These are phyloP conservation scores for Allomyces macrogynus DNA, from an alignment of 192 early-diverging fungal genomes.

Conservation along the genomic window DNA sequence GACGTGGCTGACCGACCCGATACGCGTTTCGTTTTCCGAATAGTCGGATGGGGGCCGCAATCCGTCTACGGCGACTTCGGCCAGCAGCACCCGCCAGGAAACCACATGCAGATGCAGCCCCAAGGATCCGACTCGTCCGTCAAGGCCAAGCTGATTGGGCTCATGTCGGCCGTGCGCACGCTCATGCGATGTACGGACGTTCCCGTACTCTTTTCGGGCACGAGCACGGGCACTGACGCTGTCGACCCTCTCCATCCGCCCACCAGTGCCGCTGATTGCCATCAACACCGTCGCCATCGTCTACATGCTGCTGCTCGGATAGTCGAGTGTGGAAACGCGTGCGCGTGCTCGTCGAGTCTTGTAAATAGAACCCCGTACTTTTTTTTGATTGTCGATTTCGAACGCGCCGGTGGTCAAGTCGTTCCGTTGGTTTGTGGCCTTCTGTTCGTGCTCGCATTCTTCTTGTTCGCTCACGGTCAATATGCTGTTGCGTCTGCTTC, in stretches of 20 bases:
- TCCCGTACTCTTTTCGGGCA: background rate
- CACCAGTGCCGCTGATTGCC: slow-evolving; percentile 54
- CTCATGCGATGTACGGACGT: slow-evolving; percentile 53
- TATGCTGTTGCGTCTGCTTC: too few relatives aligned
- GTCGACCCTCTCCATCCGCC: background rate
- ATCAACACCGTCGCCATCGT: slow-evolving; percentile 62
- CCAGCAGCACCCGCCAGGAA: background rate
- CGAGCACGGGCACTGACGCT: background rate
- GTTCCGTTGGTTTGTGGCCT: too few relatives aligned
- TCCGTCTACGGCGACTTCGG: background rate
- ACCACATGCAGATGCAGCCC: too few relatives aligned
- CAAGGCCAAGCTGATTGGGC: slow-evolving; percentile 60
- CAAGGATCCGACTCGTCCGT: slow-evolving; percentile 39
- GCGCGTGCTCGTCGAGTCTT: background rate
- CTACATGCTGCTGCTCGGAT: slow-evolving; percentile 64
- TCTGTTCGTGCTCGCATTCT: too few relatives aligned
- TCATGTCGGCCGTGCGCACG: slow-evolving; percentile 77
- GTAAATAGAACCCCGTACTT: too few relatives aligned
- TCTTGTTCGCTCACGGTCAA: too few relatives aligned
- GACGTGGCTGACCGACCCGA: background rate
- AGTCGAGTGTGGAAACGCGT: slow-evolving; percentile 2
- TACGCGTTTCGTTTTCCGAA: background rate
- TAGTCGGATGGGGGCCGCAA: slow-evolving; percentile 39
- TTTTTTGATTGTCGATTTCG: too few relatives aligned
- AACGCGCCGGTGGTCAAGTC: too few relatives aligned